A percentile compares a stretch with the other conserved stretches of the same genome.
These are phyloP conservation scores for Colletotrichum endophyticum DNA, from an alignment of 2,329 filamentous ascomycete genomes.

Conservation along the genomic window DNA sequence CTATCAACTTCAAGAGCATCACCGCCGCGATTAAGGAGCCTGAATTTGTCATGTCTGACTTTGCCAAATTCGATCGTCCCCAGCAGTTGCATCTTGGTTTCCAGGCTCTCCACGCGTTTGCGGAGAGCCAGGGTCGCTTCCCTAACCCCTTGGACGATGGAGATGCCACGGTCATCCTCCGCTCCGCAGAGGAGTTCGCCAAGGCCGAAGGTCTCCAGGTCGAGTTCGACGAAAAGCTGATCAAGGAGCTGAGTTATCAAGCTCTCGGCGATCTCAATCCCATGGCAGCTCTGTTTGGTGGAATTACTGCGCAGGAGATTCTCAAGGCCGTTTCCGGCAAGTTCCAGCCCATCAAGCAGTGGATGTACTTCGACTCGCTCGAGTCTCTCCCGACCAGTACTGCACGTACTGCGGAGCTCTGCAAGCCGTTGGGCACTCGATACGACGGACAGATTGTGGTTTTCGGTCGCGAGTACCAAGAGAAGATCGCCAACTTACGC, in stretches of 20 bases:
- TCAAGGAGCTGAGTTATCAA: constrained; percentile 94
- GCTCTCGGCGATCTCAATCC: constrained; percentile 89
- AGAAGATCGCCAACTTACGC: constrained; percentile 88
- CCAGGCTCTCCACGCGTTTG: constrained; percentile 89
- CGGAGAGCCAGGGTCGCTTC: constrained; percentile 73
- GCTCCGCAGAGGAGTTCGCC: constrained; percentile 76
- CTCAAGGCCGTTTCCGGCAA: constrained; percentile 98
- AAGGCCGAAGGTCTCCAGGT: constrained; percentile 77
- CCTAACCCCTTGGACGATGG: constrained; percentile 84
- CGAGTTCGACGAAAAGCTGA: constrained; percentile 89
- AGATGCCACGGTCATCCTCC: constrained; percentile 80
- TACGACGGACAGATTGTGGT: constrained; percentile 98
- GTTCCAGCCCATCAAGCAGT: constrained; percentile 94
- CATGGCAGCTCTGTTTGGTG: constrained; percentile 95
- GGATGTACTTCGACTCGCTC: constrained; percentile 97
- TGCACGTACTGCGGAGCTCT: constrained; percentile 82
- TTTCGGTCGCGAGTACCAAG: constrained; percentile 91
- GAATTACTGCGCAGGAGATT: constrained; percentile 90
- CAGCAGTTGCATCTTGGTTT: constrained; percentile 91
- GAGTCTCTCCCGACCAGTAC: constrained; percentile 84
- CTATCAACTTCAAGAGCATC: constrained; percentile 86
- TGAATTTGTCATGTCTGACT: constrained; percentile 91
- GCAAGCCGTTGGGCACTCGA: constrained; percentile 81
- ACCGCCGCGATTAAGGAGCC: constrained; percentile 81
- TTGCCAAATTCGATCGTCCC: constrained; percentile 96